These are phyloP conservation scores for Hemileccinum impolitum DNA, from an alignment of 768 basidiomycete genomes.

Conservation along the genomic window DNA sequence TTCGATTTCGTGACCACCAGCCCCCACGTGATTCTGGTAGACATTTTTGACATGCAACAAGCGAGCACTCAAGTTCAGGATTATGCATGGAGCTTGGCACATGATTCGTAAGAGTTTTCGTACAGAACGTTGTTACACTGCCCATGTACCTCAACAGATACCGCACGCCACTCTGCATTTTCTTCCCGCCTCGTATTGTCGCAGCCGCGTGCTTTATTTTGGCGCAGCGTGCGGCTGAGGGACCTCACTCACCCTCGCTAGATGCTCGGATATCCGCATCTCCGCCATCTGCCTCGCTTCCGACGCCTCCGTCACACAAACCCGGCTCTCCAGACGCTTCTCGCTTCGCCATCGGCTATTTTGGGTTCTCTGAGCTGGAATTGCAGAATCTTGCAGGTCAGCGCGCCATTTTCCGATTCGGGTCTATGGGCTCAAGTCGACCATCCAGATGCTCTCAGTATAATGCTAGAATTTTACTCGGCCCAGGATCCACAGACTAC, in stretches of 20 bases:
- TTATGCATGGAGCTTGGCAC: slow-evolving; percentile 81
- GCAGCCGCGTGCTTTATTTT: slow-evolving; percentile 78
- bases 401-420: slow-evolving; percentile 7
- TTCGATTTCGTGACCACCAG: slow-evolving; percentile 81
- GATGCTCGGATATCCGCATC: slow-evolving; percentile 71
- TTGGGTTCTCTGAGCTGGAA: slow-evolving; percentile 59
- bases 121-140: background rate
- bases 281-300: slow-evolving; percentile 71
- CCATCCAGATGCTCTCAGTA: slow-evolving; percentile 53
- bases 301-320: slow-evolving; percentile 78
- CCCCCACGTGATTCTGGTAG: slow-evolving; percentile 72
- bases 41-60: slow-evolving; percentile 60
- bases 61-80: slow-evolving; percentile 55
- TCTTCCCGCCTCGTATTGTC: slow-evolving; percentile 65
- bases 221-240: slow-evolving; percentile 69
- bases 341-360: slow-evolving; percentile 65
- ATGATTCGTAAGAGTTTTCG: slow-evolving; percentile 67
- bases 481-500: slow-evolving; percentile 53
- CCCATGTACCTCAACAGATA: slow-evolving; percentile 44
- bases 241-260: slow-evolving; percentile 68
- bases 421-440: slow-evolving; percentile 3
- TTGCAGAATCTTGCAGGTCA: slow-evolving; percentile 59
- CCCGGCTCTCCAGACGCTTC: slow-evolving; percentile 68
- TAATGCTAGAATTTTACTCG: slow-evolving; percentile 71
- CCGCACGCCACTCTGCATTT: slow-evolving; percentile 73